Evolutionary conservation across 352 stramenopile genomes (phyloP), one percentile per base, ranked within the genome.

Genomic region (Globisporangium irregulare): DNA sequence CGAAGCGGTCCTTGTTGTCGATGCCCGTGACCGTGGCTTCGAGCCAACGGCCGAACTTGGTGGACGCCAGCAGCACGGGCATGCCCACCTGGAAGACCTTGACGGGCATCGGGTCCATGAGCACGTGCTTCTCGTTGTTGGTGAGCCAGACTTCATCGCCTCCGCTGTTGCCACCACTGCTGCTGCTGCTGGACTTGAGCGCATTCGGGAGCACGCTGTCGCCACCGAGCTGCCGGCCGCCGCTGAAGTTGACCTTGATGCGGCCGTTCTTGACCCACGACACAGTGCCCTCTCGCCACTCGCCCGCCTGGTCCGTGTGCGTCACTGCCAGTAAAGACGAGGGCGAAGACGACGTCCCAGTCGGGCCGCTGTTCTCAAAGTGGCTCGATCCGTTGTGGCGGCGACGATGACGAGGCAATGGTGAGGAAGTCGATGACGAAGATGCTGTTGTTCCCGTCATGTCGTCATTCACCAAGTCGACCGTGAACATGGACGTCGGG

Each of bases 261-360:
- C 78, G 75, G 3, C 79, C 77, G 46, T 82, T 81, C 59, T 79
- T 80, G 56, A 89, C 78, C 81, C 81, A 87, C 48, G 79, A 72
- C 32, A 89, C 79, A 1, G 76, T 86, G 54, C 79, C 81, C 67
- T 89, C 76, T 15, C 81, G 77, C 81, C 81, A 89, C 66, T 89
- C 81, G 48, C 76, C 66, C 24, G 10, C 24, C 10, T 59, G 27
- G 18, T 62, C 63, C n/a, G 20, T 38, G 18, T 60, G 29, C 20
- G 38, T 46, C 12, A 18, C 38, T 6, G 10, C 38, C 38, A 46
- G 38, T 14, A 10, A 43, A 14, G 38, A 46, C 4, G 38, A 46
- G 0, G 38, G 12, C 4, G 38, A 46, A 46, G 38, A 46, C 12
- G 14, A 46, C 14, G 10, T 15, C 12, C 12, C 38, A 18, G 38